Evolutionary conservation across 345 rosid genomes (phyloP), one percentile per base, ranked within the genome.

Genomic region (Syzygium oleosum): DNA sequence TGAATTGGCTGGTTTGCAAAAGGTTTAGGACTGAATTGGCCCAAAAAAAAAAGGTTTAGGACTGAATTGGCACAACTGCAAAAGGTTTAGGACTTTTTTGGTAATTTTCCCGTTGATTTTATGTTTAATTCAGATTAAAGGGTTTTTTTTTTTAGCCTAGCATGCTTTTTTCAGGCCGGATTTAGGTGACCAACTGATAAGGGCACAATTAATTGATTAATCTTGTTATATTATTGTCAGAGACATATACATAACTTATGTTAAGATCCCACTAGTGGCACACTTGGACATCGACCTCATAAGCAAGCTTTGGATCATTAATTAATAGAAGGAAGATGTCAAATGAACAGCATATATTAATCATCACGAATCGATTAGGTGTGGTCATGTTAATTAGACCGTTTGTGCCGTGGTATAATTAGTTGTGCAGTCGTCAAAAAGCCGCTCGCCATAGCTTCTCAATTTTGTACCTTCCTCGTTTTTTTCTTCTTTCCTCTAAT

Each of bases 271-370:
- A 34, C 80, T 17, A 34, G 80, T 19, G 46, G 79, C 61, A 56
- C 12, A 56, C 61, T 9, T 9, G 61, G 61, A 56, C 61, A 56
- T 9, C 12, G 4, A 22, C n/a, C 12, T 22, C 9, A 56, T 56
- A 22, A 56, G 14, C 49, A 73, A 9, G 19, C 9, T 34, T 31
- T 19, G 38, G 13, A 19, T 34, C 7, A 4, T 9, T 73, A 4
- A 34, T 73, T 34, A 38, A 38, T 34, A 19, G 13, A 38, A 19
- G 25, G 49, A 19, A 73, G 19, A 9, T 34, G 80, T 73, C 46
- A 34, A 9, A 73, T 34, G 25, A 73, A 73, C 22, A 5, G 7
- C 12, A 16, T 0, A 68, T 17, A 10, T 16, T 2, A 0, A 68
- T 68, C 6, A 23, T 68, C 79, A 34, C 11, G 21, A 34, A 68